Percentiles rank a stretch among this genome's conserved stretches.
Conservation (phyloP, 768 basidiomycete species). For the Podaxis rugospora region DNA sequence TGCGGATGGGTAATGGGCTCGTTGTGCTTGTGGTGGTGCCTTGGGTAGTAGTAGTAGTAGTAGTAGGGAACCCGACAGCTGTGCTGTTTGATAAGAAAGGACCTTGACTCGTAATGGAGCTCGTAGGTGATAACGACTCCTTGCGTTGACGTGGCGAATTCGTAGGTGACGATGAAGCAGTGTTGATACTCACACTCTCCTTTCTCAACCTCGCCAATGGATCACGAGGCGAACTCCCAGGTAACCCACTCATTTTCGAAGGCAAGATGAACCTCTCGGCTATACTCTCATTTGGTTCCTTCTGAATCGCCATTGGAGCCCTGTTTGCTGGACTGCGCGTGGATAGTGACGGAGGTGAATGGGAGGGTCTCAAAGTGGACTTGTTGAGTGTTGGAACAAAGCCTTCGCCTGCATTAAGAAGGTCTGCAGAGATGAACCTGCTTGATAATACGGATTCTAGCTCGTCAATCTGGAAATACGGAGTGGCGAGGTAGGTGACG, state of each 20-base stretch:
- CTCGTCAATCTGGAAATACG: slow-evolving; percentile 72
- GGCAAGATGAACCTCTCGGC: slow-evolving; percentile 35
- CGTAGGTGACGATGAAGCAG: slow-evolving; percentile 8
- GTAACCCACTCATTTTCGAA: slow-evolving; percentile 23
- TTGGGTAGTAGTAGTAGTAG: slow-evolving; percentile 7
- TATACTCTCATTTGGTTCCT: slow-evolving; percentile 18
- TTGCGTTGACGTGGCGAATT: slow-evolving; percentile 36
- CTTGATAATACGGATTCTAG: slow-evolving; percentile 74
- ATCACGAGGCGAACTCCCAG: slow-evolving; percentile 13
- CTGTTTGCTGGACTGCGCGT: slow-evolving; percentile 18
- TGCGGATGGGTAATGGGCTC: slow-evolving; percentile 26
- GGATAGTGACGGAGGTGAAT: slow-evolving; percentile 17
- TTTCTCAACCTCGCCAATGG: slow-evolving; percentile 10
- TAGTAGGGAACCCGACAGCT: slow-evolving; percentile 3
- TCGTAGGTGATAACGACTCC: slow-evolving; percentile 39
- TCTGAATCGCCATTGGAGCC: slow-evolving; percentile 6
- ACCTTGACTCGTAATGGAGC: slow-evolving; percentile 16
- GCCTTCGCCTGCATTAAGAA: slow-evolving; percentile 33
- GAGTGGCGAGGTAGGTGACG: slow-evolving; percentile 59
- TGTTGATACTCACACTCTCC: slow-evolving; percentile 7
- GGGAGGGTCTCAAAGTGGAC: slow-evolving; percentile 27
- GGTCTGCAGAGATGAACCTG: slow-evolving; percentile 62
- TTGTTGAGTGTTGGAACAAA: slow-evolving; percentile 72
- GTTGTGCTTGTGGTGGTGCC: slow-evolving; percentile 19
- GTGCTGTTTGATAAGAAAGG: background rate